These are phyloP conservation scores for Aotearoamyces nothofagi DNA, from an alignment of 2,329 filamentous ascomycete genomes.

Conservation along the genomic window DNA sequence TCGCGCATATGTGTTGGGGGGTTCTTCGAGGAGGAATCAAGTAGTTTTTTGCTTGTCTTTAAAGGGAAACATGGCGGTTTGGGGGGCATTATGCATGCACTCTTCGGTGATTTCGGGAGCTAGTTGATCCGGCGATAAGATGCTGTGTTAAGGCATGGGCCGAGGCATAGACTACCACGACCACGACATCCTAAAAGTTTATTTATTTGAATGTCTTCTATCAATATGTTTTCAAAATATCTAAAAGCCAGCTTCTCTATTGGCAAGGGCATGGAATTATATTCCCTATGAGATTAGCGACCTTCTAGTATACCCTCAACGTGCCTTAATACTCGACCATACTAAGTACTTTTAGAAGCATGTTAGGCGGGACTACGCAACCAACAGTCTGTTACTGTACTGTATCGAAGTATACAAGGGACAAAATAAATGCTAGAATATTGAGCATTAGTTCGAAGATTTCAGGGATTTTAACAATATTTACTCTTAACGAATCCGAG, in stretches of 20 bases:
- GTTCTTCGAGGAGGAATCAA: background rate
- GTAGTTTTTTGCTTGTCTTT: background rate
- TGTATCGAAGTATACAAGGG: conserved; percentile 13
- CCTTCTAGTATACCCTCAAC: conserved; percentile 23
- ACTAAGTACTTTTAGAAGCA: conserved; percentile 12
- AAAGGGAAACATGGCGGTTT: background rate
- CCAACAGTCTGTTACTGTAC: conserved; percentile 9
- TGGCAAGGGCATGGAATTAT: conserved; percentile 1
- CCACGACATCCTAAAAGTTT: too few species aligned
- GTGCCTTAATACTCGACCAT: conserved; percentile 26
- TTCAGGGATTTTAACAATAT: conserved; percentile 14
- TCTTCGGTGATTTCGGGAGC: too few species aligned
- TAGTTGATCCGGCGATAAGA: too few species aligned
- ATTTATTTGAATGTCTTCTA: too few species aligned
- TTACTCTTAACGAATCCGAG: conserved; percentile 10
- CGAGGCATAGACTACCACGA: too few species aligned
- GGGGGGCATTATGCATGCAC: conserved; percentile 24
- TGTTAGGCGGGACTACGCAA: conserved; percentile 12
- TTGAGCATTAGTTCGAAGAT: conserved; percentile 6
- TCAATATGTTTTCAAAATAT: too few species aligned
- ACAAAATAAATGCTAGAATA: conserved; percentile 13
- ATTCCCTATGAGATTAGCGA: conserved; percentile 7
- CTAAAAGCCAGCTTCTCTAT: too few species aligned
- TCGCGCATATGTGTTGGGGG: too few species aligned
- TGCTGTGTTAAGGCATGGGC: too few species aligned